These are phyloP conservation scores for Pecoramyces ruminantium DNA, from an alignment of 192 early-diverging fungal species.

Conservation along the genomic window DNA sequence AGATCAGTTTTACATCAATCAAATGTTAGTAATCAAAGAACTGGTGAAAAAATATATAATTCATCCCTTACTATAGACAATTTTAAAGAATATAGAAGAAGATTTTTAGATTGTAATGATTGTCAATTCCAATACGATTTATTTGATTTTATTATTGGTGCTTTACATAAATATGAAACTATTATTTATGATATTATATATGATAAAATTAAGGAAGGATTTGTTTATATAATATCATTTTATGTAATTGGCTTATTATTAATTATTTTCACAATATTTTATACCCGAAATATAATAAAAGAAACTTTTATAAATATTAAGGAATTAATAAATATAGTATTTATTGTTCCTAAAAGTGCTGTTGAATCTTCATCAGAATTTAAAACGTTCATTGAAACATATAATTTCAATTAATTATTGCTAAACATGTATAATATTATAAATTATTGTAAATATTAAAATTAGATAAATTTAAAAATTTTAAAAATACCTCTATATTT, in stretches of 20 bases:
- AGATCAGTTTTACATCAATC: neutral
- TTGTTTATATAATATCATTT: neutral
- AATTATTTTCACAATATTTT: neutral
- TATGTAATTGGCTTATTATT: neutral
- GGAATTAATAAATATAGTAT: neutral
- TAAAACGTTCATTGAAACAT: neutral
- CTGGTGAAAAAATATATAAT: neutral
- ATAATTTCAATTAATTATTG: too few relatives aligned
- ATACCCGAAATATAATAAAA: neutral
- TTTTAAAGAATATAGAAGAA: neutral
- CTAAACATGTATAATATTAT: too few relatives aligned
- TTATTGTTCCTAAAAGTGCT: neutral
- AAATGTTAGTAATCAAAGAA: neutral
- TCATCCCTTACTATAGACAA: neutral
- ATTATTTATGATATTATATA: neutral
- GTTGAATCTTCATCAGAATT: neutral
- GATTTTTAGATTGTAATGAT: neutral
- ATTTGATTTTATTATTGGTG: neutral
- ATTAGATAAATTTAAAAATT: too few relatives aligned
- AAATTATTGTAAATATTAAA: too few relatives aligned
- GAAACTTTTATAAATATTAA: neutral
- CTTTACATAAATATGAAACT: neutral
- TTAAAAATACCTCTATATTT: too few relatives aligned
- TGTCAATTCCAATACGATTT: neutral
- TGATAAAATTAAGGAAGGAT: neutral